Evolutionary conservation across 129 eudicot species (phyloP).

Genomic region (Flaveria brownii): DNA sequence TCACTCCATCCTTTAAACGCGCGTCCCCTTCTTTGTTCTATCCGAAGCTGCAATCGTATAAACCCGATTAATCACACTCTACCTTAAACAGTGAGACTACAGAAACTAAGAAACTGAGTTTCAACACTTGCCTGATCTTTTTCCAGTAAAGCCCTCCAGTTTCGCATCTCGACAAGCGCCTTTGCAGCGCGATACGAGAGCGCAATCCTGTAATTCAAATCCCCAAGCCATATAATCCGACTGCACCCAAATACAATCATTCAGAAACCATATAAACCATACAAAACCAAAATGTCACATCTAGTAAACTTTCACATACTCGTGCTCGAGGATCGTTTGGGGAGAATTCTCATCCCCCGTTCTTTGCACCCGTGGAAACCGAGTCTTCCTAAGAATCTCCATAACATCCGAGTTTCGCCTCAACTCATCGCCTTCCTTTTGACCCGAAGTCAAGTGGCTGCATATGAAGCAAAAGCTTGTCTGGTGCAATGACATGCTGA

Average conservation of each 20-base stretch:
- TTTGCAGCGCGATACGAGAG: conserved; percentile 87
- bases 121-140: conserved; percentile 81
- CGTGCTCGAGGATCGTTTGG: conserved; percentile 86
- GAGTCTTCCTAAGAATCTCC: conserved; percentile 86
- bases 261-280: conserved; percentile 8
- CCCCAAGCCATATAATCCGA: conserved; percentile 98
- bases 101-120: not conserved
- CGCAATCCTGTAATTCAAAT: conserved; percentile 89
- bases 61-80: conserved; percentile 5
- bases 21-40: conserved; percentile 77
- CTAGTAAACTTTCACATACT: conserved; percentile 46
- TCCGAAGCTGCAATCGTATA: conserved; percentile 59
- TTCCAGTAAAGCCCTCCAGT: conserved; percentile 85
- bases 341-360: conserved; percentile 71
- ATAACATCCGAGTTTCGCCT: conserved; percentile 84
- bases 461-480: conserved; percentile 99
- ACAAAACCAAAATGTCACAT: not conserved
- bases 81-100: not conserved
- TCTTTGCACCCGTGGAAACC: conserved; percentile 83
- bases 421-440: conserved; percentile 89
- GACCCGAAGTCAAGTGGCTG: conserved; percentile 88
- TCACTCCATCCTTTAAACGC: conserved; percentile 91
- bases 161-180: conserved; percentile 95
- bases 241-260: conserved; percentile 31
- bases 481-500: conserved; percentile 93